A percentile compares a stretch with the other conserved stretches of the same genome.
These are phyloP conservation scores for Grifola frondosa DNA, from an alignment of 1,284 basidiomycete genomes.

Conservation along the genomic window DNA sequence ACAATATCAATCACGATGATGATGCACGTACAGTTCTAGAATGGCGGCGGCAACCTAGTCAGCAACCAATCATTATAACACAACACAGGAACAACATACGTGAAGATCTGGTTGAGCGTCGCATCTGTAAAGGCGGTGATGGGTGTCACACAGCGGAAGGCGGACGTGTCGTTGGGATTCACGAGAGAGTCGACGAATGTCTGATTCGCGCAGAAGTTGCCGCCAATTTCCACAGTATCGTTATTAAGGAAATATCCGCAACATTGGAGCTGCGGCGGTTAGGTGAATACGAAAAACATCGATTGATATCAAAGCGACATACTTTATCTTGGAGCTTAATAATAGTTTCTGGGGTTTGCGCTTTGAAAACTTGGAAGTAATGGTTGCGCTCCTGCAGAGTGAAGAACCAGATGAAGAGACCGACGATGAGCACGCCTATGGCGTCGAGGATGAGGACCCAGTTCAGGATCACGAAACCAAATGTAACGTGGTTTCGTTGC, in stretches of 20 bases:
- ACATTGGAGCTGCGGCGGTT: slow-evolving; percentile 57
- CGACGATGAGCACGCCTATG: slow-evolving; percentile 57
- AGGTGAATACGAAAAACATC: background rate
- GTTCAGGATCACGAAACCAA: slow-evolving; percentile 72
- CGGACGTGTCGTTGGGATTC: slow-evolving; percentile 41
- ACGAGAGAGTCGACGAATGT: slow-evolving; percentile 47
- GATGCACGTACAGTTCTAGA: slow-evolving; percentile 1
- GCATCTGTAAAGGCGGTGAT: slow-evolving; percentile 66
- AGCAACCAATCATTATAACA: background rate
- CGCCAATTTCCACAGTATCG: slow-evolving; percentile 56
- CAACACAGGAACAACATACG: slow-evolving; percentile 46
- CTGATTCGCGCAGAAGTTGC: slow-evolving; percentile 59
- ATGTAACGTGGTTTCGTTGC: slow-evolving; percentile 65
- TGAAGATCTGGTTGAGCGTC: slow-evolving; percentile 79
- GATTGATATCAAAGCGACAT: slow-evolving; percentile 19
- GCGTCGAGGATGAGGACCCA: slow-evolving; percentile 65
- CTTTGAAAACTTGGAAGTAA: slow-evolving; percentile 58
- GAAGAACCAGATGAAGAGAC: slow-evolving; percentile 76
- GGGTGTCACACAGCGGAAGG: slow-evolving; percentile 55
- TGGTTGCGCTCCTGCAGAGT: slow-evolving; percentile 69
- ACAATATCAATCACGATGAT: slow-evolving; percentile 10
- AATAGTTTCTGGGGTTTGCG: slow-evolving; percentile 45
- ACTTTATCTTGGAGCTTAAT: slow-evolving; percentile 73
- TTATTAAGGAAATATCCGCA: slow-evolving; percentile 79
- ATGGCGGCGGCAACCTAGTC: background rate